Evolutionary conservation across 371 early-diverging fungal species (phyloP), one percentile per base, ranked within the genome.

Genomic region (Zopfochytrium polystomum): DNA sequence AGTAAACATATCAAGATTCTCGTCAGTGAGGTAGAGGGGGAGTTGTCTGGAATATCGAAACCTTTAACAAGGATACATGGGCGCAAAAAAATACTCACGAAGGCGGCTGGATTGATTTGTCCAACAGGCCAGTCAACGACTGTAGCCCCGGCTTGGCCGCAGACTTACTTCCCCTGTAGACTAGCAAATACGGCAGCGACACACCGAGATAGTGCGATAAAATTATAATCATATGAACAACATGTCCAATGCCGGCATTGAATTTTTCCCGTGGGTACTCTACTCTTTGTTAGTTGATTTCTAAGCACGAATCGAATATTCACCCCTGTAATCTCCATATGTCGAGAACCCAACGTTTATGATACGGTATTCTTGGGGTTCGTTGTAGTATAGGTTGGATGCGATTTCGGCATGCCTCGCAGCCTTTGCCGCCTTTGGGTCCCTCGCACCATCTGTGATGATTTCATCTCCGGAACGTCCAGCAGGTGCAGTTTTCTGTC

Each of bases 241-340:
- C 80, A 60, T 88, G 80, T n/a, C 88, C 88, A 30, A 91, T 78
- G 18, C 88, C 87, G 3, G 93, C 88, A 71, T 92, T 92, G 47
- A 91, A 77, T 60, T 88, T 88, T 68, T 91, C 91, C 33, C 81
- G 77, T 25, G 81, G 79, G 43, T 78, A 80, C 46, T 70, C 81
- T 80, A 65, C 3, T 22, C 23, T 33, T 2, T 31, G 34, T 56
- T 13, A n/a, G n/a, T n/a, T n/a, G n/a, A n/a, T n/a, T n/a, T n/a
- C n/a, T n/a, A n/a, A n/a, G n/a, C n/a, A n/a, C n/a, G n/a, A 50
- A 46, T 22, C 18, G 51, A 47, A 42, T 15, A 62, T 66, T 57
- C 52, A 70, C 70, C 55, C 54, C 57, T 49, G 45, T 32, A 64
- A 59, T 55, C 72, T 22, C 72, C 69, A 55, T 71, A 73, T 6